Evolutionary conservation across 2,329 filamentous ascomycete species (phyloP).

Genomic region (Pseudocercospora fijiensis): DNA sequence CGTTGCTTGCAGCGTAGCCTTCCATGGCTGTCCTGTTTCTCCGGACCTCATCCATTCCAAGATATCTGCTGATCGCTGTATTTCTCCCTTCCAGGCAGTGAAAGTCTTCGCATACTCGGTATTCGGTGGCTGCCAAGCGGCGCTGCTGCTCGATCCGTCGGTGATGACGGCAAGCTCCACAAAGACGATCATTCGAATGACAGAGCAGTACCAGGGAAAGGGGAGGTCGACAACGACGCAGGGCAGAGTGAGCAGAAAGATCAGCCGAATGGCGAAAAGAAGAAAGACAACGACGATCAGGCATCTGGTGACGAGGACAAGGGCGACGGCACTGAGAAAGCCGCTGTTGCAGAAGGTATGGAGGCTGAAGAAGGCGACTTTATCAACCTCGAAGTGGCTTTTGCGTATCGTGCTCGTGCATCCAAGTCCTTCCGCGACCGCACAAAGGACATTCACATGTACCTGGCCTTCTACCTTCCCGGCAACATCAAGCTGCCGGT

Average conservation of each 20-base stretch:
- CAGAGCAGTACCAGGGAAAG: conserved; percentile 50
- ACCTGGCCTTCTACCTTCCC: conserved; percentile 64
- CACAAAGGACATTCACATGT: conserved; percentile 70
- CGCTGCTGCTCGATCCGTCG: conserved; percentile 63
- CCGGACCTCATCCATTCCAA: neutral
- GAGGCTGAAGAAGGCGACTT: conserved; percentile 76
- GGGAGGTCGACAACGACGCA: conserved; percentile 41
- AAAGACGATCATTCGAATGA: conserved; percentile 46
- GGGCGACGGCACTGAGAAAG: conserved; percentile 31
- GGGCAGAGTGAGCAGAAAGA: conserved; percentile 34
- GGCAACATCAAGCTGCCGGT: conserved; percentile 59
- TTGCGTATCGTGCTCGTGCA: conserved; percentile 67
- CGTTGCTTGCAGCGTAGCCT: neutral
- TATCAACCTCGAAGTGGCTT: conserved; percentile 72
- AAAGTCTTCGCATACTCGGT: conserved; percentile 68
- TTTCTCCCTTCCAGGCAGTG: conserved; percentile 52
- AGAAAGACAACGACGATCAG: conserved; percentile 38
- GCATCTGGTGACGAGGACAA: conserved; percentile 26
- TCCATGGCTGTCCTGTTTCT: neutral
- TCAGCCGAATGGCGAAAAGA: conserved; percentile 35
- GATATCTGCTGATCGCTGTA: neutral
- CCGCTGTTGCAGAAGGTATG: conserved; percentile 58
- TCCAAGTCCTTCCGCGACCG: conserved; percentile 59
- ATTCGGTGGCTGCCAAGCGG: conserved; percentile 71
- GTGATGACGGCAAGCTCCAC: conserved; percentile 57